Evolutionary conservation across 2,329 filamentous ascomycete genomes (phyloP).

Genomic region (Bipolaris zeicola): DNA sequence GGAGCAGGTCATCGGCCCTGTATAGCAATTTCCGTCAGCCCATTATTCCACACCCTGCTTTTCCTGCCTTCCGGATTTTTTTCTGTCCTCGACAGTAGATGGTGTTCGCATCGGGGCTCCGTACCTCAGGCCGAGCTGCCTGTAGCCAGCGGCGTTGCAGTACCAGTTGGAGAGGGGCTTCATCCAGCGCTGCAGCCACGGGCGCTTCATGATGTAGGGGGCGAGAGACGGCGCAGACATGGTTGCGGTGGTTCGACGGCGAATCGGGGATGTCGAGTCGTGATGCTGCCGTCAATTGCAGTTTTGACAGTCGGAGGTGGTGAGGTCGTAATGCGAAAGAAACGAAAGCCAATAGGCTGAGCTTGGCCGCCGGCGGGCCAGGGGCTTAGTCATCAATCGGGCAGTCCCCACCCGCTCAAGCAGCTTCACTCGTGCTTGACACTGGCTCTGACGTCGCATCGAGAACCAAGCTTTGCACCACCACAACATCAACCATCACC

Average conservation of each 20-base stretch:
- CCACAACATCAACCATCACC: not conserved
- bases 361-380: slow-evolving; percentile 16
- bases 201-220: slow-evolving; percentile 79
- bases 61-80: not conserved
- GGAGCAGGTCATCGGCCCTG: slow-evolving; percentile 93
- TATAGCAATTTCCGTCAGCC: slow-evolving; percentile 39
- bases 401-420: slow-evolving; percentile 13
- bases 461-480: slow-evolving; percentile 14
- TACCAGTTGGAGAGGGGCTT: slow-evolving; percentile 89
- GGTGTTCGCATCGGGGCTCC: slow-evolving; percentile 24
- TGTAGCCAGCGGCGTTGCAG: slow-evolving; percentile 85
- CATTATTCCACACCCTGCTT: slow-evolving; percentile 23
- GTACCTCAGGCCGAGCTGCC: slow-evolving; percentile 89
- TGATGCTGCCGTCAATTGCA: slow-evolving; percentile 37
- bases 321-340: slow-evolving; percentile 30
- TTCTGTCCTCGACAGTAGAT: not conserved
- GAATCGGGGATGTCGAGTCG: slow-evolving; percentile 26
- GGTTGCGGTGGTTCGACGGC: slow-evolving; percentile 40
- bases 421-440: slow-evolving; percentile 21
- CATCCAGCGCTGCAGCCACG: slow-evolving; percentile 81
- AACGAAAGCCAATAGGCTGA: slow-evolving; percentile 24
- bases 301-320: slow-evolving; percentile 25
- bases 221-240: slow-evolving; percentile 77
- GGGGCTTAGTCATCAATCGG: slow-evolving; percentile 15
- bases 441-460: slow-evolving; percentile 23